A percentile compares a stretch with the other conserved stretches of the same genome.
Conservation (phyloP, 1,139 yeast species). For the Debaryomyces fabryi region DNA sequence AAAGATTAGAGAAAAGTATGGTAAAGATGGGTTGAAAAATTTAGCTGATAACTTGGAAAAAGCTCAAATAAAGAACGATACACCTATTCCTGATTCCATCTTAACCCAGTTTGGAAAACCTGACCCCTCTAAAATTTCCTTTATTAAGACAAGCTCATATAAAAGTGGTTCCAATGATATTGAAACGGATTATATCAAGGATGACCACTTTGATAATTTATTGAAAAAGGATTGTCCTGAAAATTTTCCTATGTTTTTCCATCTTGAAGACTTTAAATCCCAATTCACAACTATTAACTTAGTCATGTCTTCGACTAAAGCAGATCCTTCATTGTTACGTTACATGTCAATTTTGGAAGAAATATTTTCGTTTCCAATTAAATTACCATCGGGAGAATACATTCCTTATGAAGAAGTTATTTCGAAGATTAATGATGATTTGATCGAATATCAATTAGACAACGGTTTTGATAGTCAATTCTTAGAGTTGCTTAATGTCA, state of each 20-base stretch:
- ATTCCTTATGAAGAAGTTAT: conserved; percentile 77
- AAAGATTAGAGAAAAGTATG: conserved; percentile 55
- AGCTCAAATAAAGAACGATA: conserved; percentile 72
- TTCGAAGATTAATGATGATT: conserved; percentile 69
- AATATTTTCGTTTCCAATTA: conserved; percentile 70
- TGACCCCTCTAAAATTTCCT: conserved; percentile 72
- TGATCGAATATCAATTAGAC: conserved; percentile 59
- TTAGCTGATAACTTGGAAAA: conserved; percentile 52
- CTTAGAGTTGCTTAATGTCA: conserved; percentile 64
- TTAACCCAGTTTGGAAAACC: conserved; percentile 66
- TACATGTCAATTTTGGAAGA: conserved; percentile 69
- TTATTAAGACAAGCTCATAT: conserved; percentile 70
- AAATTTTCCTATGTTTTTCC: conserved; percentile 68
- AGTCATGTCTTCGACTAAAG: conserved; percentile 62
- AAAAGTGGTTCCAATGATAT: conserved; percentile 44
- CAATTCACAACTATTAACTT: conserved; percentile 76
- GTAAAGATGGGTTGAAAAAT: conserved; percentile 60
- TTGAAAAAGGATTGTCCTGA: conserved; percentile 43
- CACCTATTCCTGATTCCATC: conserved; percentile 71
- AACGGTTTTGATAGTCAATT: conserved; percentile 64
- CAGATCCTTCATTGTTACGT: conserved; percentile 61
- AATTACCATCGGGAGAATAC: conserved; percentile 59
- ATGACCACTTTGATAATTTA: conserved; percentile 32
- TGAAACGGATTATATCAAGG: conserved; percentile 18
- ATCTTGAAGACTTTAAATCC: conserved; percentile 78